A percentile compares a stretch with the other conserved stretches of the same genome.
Conservation (phyloP, 192 early-diverging fungal genomes). For the Podila verticillata region DNA sequence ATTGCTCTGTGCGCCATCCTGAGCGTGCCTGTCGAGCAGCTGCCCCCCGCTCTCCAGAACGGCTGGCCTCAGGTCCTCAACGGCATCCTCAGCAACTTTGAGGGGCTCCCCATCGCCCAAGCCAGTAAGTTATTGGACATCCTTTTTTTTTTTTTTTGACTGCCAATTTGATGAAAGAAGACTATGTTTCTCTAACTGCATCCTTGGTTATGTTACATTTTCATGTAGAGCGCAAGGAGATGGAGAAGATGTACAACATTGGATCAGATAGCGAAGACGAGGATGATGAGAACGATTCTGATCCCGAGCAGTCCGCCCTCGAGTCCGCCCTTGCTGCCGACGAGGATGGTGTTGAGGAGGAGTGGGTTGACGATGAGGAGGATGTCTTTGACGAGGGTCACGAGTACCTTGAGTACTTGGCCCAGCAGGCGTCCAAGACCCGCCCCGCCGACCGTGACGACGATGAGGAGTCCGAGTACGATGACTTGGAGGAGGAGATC, state of each 20-base stretch:
- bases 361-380: slow-evolving; percentile 56
- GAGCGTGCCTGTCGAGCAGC: slow-evolving; percentile 72
- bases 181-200: background rate
- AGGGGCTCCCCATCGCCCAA: slow-evolving; percentile 73
- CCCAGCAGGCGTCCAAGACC: slow-evolving; percentile 52
- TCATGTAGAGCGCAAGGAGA: slow-evolving; percentile 60
- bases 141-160: background rate
- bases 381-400: slow-evolving; percentile 53
- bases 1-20: slow-evolving; percentile 80
- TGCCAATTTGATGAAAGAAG: background rate
- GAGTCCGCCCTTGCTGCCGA: slow-evolving; percentile 60
- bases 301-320: slow-evolving; percentile 64
- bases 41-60: slow-evolving; percentile 76
- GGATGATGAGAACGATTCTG: slow-evolving; percentile 54
- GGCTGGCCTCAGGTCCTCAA: slow-evolving; percentile 82
- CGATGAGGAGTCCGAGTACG: slow-evolving; percentile 75
- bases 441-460: slow-evolving; percentile 48
- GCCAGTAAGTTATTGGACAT: slow-evolving; percentile 54
- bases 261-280: slow-evolving; percentile 71
- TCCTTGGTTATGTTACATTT: background rate
- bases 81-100: slow-evolving; percentile 76
- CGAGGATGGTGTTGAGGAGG: slow-evolving; percentile 63
- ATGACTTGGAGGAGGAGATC: slow-evolving; percentile 80
- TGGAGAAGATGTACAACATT: slow-evolving; percentile 67
- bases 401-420: slow-evolving; percentile 55